These are phyloP conservation scores for Dichotomopilus funicola DNA, from an alignment of 2,329 filamentous ascomycete species.

Conservation along the genomic window DNA sequence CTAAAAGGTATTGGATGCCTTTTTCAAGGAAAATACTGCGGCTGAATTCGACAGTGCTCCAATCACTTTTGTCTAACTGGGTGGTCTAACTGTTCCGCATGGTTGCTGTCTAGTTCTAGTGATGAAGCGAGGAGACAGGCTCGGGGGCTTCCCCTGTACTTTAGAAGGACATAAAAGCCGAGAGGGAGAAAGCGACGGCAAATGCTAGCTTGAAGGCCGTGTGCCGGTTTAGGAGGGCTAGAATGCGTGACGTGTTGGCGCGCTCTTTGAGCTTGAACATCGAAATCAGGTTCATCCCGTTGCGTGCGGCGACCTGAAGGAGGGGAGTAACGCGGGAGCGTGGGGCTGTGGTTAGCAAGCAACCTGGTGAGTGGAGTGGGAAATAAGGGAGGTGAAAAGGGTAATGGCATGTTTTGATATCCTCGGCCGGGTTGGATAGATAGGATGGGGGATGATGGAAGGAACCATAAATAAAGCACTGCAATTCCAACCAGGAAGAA, in stretches of 20 bases:
- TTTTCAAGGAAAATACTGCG: too few species aligned
- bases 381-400: too few species aligned
- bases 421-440: neutral
- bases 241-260: conserved; percentile 34
- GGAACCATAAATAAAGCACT: neutral
- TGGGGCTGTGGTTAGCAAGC: too few species aligned
- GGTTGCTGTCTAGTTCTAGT: neutral
- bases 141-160: neutral
- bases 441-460: neutral
- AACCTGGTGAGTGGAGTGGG: too few species aligned
- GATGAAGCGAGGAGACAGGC: neutral
- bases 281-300: conserved; percentile 36
- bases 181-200: conserved; percentile 64
- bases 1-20: conserved; percentile 21
- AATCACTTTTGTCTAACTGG: too few species aligned
- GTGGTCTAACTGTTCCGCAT: neutral
- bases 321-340: neutral
- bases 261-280: conserved; percentile 34
- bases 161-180: conserved; percentile 51
- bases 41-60: too few species aligned
- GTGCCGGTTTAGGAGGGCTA: conserved; percentile 48
- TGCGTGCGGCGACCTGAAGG: conserved; percentile 37
- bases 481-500: neutral
- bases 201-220: conserved; percentile 64
- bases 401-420: too few species aligned